A percentile compares a stretch with the other conserved stretches of the same genome.
Conservation (phyloP, 768 basidiomycete genomes). For the Trametes cinnabarina region DNA sequence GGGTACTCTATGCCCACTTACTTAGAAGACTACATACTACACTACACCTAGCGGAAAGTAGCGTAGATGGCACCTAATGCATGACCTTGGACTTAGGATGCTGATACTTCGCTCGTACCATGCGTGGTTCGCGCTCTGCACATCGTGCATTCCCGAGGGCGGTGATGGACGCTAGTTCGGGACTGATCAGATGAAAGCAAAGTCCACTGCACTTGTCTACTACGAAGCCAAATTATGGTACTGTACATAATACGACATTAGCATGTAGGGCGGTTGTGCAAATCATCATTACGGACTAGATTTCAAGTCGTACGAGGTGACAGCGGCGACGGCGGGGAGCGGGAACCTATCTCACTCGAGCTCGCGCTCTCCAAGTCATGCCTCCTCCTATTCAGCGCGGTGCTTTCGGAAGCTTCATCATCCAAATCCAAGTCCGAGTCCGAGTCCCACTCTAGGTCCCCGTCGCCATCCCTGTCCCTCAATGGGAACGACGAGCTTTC, state of each 20-base stretch:
- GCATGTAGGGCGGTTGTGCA: no score
- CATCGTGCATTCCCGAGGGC: no score
- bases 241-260: no score
- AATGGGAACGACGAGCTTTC: not conserved
- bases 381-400: not conserved
- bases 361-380: not conserved
- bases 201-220: no score
- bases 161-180: no score
- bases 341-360: not conserved
- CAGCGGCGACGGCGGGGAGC: constrained; percentile 5
- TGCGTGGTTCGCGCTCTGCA: no score
- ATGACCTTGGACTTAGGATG: not conserved
- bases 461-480: not conserved
- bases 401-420: not conserved
- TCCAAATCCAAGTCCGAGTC: not conserved
- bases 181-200: no score
- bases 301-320: not conserved
- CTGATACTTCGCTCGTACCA: no score
- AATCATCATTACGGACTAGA: no score
- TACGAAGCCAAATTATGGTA: no score
- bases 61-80: not conserved
- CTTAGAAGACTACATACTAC: not conserved
- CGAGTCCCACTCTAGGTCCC: not conserved
- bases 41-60: not conserved
- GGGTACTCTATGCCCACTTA: not conserved